Conservation (phyloP, 2,329 filamentous ascomycete genomes). For the Nannizziopsis barbatae region DNA sequence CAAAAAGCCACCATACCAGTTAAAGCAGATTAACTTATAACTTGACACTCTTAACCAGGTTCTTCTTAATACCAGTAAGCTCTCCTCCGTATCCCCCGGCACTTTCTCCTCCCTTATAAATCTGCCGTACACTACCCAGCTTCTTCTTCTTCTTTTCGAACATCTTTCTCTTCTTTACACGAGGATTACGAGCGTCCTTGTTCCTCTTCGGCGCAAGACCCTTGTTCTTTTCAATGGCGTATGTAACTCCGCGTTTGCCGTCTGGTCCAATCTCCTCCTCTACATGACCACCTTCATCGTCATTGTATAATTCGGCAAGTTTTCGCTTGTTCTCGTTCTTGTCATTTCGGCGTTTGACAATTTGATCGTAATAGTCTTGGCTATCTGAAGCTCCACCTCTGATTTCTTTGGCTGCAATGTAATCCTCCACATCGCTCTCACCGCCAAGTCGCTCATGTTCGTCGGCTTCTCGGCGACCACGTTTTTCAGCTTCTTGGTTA, state of each 20-base stretch:
- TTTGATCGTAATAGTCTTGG: slow-evolving; percentile 72
- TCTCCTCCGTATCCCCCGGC: slow-evolving; percentile 83
- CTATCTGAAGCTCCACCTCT: slow-evolving; percentile 34
- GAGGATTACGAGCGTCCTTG: slow-evolving; percentile 89
- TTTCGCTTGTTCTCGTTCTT: slow-evolving; percentile 67
- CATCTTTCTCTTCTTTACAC: slow-evolving; percentile 97
- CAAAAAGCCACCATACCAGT: not conserved
- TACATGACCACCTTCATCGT: slow-evolving; percentile 49
- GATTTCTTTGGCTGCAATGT: slow-evolving; percentile 43
- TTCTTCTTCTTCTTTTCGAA: slow-evolving; percentile 98
- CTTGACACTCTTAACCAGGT: slow-evolving; percentile 86
- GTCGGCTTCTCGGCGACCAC: slow-evolving; percentile 54
- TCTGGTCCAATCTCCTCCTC: slow-evolving; percentile 63
- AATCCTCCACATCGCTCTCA: slow-evolving; percentile 56
- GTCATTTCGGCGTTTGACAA: slow-evolving; percentile 49
- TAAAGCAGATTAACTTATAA: slow-evolving; percentile 42
- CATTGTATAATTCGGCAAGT: slow-evolving; percentile 44
- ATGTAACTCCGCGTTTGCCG: slow-evolving; percentile 84
- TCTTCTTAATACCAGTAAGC: slow-evolving; percentile 87
- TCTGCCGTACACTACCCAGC: slow-evolving; percentile 69
- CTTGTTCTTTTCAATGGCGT: slow-evolving; percentile 96
- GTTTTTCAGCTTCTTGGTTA: slow-evolving; percentile 75
- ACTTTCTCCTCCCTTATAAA: slow-evolving; percentile 77
- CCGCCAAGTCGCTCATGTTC: slow-evolving; percentile 59
- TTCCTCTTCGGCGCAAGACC: slow-evolving; percentile 77